Percentiles rank a stretch among this genome's conserved stretches.
These are phyloP conservation scores for Leccinum variicolor DNA, from an alignment of 768 basidiomycete genomes.

Conservation along the genomic window DNA sequence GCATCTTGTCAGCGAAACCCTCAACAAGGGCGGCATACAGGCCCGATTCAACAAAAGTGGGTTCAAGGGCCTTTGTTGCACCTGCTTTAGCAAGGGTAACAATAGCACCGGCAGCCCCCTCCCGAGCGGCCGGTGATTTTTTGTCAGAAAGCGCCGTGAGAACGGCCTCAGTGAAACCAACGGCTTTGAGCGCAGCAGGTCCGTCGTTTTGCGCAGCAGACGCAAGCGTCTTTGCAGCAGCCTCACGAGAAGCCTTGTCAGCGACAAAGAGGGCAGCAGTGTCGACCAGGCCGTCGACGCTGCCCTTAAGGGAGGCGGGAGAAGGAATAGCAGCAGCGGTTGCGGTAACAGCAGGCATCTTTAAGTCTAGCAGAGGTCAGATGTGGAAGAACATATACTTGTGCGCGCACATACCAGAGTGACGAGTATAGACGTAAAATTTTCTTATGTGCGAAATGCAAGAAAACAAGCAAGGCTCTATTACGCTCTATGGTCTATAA, in stretches of 20 bases:
- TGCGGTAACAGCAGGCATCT: conserved; percentile 82
- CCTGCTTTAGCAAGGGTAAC: conserved; percentile 62
- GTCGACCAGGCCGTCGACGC: conserved; percentile 64
- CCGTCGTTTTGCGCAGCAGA: conserved; percentile 81
- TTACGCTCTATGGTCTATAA: conserved; percentile 39
- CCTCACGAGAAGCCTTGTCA: conserved; percentile 79
- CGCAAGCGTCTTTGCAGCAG: conserved; percentile 67
- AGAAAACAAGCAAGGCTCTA: conserved; percentile 65
- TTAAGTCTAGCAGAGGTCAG: conserved; percentile 39
- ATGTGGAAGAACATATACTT: neutral
- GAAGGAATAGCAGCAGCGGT: conserved; percentile 53
- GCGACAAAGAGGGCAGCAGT: conserved; percentile 73
- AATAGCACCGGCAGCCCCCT: conserved; percentile 80
- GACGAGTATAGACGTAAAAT: conserved; percentile 30
- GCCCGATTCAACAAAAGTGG: conserved; percentile 82
- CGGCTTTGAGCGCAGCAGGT: conserved; percentile 66
- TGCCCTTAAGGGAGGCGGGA: conserved; percentile 72
- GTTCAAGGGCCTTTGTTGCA: conserved; percentile 80
- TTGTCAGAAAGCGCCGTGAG: conserved; percentile 91
- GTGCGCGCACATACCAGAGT: conserved; percentile 39
- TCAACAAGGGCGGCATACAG: conserved; percentile 86
- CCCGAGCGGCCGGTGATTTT: conserved; percentile 89
- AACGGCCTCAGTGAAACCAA: conserved; percentile 68
- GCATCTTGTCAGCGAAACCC: conserved; percentile 92
- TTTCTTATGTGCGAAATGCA: conserved; percentile 37